Evolutionary conservation across 2,329 filamentous ascomycete species (phyloP).

Genomic region (Trichoderma lentiforme): DNA sequence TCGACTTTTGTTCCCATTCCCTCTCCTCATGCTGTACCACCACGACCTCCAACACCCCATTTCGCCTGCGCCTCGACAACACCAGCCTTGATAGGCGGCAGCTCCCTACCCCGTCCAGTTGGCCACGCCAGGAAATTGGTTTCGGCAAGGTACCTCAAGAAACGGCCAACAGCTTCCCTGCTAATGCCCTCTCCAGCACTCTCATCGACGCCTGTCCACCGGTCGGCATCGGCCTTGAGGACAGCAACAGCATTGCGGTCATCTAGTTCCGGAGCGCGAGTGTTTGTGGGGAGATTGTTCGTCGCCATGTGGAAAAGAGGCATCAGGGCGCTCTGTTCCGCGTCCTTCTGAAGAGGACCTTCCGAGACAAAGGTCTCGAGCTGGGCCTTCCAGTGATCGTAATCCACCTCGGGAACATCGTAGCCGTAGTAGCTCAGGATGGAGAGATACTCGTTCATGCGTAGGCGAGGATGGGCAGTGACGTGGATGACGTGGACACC

Average conservation of each 20-base stretch:
- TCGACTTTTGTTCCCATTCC: neutral
- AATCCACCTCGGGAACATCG: conserved; percentile 72
- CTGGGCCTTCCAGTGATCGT: conserved; percentile 39
- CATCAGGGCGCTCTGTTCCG: conserved; percentile 38
- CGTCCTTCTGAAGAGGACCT: conserved; percentile 25
- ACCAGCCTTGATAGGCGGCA: conserved; percentile 20
- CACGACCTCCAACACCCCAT: neutral
- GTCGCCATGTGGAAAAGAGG: conserved; percentile 65
- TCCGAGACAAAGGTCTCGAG: conserved; percentile 31
- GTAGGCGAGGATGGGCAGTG: conserved; percentile 73
- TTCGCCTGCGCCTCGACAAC: neutral
- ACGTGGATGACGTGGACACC: conserved; percentile 62
- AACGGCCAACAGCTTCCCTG: conserved; percentile 27
- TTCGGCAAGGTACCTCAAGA: conserved; percentile 29
- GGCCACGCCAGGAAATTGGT: conserved; percentile 31
- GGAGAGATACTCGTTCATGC: conserved; percentile 63
- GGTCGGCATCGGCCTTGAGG: conserved; percentile 58
- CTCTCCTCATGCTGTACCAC: neutral
- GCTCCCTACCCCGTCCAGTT: conserved; percentile 26
- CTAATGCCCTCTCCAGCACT: conserved; percentile 41
- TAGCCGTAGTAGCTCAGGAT: conserved; percentile 67
- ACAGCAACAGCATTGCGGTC: conserved; percentile 60
- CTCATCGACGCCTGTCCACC: conserved; percentile 58
- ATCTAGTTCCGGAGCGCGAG: conserved; percentile 66
- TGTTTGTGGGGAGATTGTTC: conserved; percentile 59